phyloP scores from a whole-genome alignment of 257 asterid genomes.

The Solanum lycopersicoides region DNA sequence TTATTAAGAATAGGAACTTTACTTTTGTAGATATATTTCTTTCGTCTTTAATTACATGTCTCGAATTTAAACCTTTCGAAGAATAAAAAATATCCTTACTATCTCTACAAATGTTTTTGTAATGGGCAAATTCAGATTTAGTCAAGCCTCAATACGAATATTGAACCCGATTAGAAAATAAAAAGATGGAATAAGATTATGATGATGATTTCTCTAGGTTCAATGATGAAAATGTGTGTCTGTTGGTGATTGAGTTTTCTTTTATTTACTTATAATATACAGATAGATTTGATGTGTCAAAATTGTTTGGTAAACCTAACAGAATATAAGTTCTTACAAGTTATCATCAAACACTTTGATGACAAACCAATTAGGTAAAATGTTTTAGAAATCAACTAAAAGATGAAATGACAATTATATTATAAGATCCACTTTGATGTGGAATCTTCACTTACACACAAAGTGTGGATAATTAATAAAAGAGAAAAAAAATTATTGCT shows the following conservation, averaged over 20 bases:
- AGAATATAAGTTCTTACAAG: background rate
- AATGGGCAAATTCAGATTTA: background rate
- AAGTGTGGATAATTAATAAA: background rate
- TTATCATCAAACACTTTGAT: conserved; percentile 8
- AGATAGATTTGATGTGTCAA: background rate
- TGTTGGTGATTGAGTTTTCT: background rate
- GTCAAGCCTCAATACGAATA: background rate
- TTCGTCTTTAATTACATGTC: background rate
- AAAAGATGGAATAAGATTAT: background rate
- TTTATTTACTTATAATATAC: background rate
- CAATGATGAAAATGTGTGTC: background rate
- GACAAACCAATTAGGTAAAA: conserved; percentile 5
- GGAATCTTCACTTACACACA: conserved; percentile 24
- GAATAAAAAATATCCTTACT: background rate
- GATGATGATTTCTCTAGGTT: background rate
- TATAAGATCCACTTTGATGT: conserved; percentile 1
- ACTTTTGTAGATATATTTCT: background rate
- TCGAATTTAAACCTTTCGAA: background rate
- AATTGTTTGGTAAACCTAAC: conserved; percentile 19
- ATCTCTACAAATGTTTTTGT: background rate
- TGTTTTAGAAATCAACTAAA: conserved; percentile 4
- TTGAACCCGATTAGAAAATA: background rate
- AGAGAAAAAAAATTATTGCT: conserved; percentile 5
- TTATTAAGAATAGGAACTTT: background rate
- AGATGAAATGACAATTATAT: background rate